Evolutionary conservation across 805 yeast species (phyloP).

Genomic region (Yamadazyma kitorensis): DNA sequence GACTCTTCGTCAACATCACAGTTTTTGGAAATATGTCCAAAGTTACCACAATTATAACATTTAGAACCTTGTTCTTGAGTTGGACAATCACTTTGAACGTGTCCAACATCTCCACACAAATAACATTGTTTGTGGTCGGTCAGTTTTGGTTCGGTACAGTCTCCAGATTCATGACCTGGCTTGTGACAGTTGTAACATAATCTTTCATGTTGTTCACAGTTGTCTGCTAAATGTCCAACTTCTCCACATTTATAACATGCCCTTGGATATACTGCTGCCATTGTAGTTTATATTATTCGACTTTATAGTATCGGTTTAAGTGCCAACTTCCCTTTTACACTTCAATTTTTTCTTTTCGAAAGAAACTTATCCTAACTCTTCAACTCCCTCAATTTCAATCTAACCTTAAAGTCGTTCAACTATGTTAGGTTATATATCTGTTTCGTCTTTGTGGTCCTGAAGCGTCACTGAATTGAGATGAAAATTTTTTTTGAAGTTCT

Average conservation of each 20-base stretch:
- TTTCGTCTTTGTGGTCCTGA: too few relatives aligned
- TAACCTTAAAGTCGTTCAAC: too few relatives aligned
- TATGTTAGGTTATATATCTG: too few relatives aligned
- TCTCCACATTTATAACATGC: constrained; percentile 92
- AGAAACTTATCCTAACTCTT: background rate
- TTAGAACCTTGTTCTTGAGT: constrained; percentile 62
- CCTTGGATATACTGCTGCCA: constrained; percentile 56
- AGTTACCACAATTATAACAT: constrained; percentile 58
- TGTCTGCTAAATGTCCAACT: constrained; percentile 86
- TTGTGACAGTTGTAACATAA: constrained; percentile 90
- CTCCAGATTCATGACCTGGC: constrained; percentile 86
- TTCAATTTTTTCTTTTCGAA: too few relatives aligned
- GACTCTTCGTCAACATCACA: constrained; percentile 38
- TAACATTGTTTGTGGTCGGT: constrained; percentile 84
- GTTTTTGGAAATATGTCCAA: constrained; percentile 81
- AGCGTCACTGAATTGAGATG: too few relatives aligned
- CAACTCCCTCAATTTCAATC: constrained; percentile 1
- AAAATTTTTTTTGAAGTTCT: too few relatives aligned
- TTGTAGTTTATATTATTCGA: too few relatives aligned
- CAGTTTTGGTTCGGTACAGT: constrained; percentile 86
- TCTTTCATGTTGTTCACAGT: constrained; percentile 80
- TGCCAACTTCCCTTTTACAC: too few relatives aligned
- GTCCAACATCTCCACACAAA: constrained; percentile 91
- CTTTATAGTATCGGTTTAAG: too few relatives aligned
- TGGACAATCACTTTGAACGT: constrained; percentile 82